Percentiles rank a stretch among this genome's conserved stretches.
Conservation (phyloP, 257 asterid species). For the Solanum dulcamara region DNA sequence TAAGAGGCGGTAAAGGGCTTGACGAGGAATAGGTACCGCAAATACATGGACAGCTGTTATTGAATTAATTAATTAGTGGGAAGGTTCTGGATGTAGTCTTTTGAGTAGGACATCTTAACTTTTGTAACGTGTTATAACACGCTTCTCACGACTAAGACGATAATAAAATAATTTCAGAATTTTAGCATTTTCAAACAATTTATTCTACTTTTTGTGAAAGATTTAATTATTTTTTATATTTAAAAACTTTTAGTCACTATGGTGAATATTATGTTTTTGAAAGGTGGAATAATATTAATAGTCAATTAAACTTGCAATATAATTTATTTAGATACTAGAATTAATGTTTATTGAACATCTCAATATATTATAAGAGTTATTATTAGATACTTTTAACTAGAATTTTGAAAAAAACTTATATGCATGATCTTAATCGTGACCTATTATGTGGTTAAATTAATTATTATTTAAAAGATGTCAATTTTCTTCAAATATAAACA, state of each 20-base stretch:
- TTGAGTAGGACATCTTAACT: background rate
- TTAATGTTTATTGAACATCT: no score
- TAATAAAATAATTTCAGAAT: background rate
- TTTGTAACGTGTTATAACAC: conserved; percentile 17
- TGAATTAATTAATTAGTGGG: background rate
- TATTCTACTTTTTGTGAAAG: background rate
- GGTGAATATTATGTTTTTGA: background rate
- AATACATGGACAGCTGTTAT: conserved; percentile 29
- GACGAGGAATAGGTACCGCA: background rate
- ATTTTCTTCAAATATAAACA: background rate
- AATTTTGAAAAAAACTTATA: no score
- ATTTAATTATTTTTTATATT: background rate
- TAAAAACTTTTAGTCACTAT: background rate
- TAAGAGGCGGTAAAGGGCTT: conserved; percentile 9
- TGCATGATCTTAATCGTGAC: background rate
- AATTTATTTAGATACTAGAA: background rate
- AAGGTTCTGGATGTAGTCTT: background rate
- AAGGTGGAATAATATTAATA: background rate
- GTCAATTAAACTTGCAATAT: background rate
- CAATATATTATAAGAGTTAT: no score
- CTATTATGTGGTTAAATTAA: background rate
- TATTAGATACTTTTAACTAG: background rate
- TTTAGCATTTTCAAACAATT: background rate
- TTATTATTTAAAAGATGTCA: background rate
- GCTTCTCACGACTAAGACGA: background rate